Evolutionary conservation across 148 eudicot genomes (phyloP).

Genomic region (Fallopia convolvulus): DNA sequence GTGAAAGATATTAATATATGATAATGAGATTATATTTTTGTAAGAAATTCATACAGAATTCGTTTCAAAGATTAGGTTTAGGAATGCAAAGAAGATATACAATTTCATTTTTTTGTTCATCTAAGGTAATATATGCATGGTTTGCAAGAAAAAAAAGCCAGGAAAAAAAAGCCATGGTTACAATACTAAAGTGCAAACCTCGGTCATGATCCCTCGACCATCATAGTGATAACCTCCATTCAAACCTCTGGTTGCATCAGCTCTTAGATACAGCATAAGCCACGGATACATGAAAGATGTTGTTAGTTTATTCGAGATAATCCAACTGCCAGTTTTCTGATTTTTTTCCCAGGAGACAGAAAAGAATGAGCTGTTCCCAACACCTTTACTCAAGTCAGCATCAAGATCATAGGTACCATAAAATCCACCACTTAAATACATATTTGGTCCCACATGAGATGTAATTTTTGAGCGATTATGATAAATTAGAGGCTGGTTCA

Average conservation of each 20-base stretch:
- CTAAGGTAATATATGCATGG: background rate
- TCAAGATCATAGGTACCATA: slow-evolving; percentile 28
- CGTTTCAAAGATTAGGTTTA: background rate
- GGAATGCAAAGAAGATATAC: background rate
- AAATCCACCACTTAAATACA: slow-evolving; percentile 16
- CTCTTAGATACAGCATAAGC: slow-evolving; percentile 32
- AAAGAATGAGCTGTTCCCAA: slow-evolving; percentile 22
- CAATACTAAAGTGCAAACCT: background rate
- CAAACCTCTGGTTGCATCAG: slow-evolving; percentile 29
- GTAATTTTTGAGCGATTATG: slow-evolving; percentile 15
- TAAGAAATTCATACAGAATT: background rate
- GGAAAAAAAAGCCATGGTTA: background rate
- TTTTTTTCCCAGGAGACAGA: slow-evolving; percentile 28
- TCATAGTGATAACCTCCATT: slow-evolving; percentile 33
- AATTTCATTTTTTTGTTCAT: background rate
- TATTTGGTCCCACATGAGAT: slow-evolving; percentile 1
- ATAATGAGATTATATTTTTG: background rate
- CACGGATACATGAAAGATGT: slow-evolving; percentile 29
- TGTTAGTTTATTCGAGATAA: slow-evolving; percentile 15
- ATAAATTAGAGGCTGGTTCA: slow-evolving; percentile 31
- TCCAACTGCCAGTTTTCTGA: slow-evolving; percentile 23
- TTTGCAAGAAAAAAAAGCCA: background rate
- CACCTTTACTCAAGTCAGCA: slow-evolving; percentile 18
- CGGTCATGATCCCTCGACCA: slow-evolving; percentile 23
- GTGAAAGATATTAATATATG: background rate